A percentile compares a stretch with the other conserved stretches of the same genome.
Evolutionary conservation across 305 asterid species (phyloP).

Genomic region (Salvia sclarea): DNA sequence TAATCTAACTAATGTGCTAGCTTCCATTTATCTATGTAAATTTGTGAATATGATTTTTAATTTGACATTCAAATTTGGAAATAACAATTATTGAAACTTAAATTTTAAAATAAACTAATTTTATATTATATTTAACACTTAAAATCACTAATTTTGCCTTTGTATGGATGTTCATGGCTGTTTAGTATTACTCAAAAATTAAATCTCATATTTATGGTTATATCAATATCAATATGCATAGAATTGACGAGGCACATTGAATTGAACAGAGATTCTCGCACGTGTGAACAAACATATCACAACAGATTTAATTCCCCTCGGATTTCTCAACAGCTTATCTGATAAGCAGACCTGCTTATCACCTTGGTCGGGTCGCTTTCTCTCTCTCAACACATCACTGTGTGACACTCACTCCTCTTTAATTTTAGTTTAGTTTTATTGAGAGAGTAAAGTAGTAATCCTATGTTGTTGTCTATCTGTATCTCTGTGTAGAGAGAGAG

Average conservation of each 20-base stretch:
- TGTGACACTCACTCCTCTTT: background rate
- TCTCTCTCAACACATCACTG: background rate
- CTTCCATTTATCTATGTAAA: too few species aligned
- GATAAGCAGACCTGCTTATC: conserved; percentile 29
- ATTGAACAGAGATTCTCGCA: conserved; percentile 24
- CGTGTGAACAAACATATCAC: background rate
- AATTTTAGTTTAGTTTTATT: background rate
- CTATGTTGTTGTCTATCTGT: too few species aligned
- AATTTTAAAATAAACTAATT: too few species aligned
- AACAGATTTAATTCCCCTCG: background rate
- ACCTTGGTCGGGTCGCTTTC: conserved; percentile 30
- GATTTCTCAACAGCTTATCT: conserved; percentile 13
- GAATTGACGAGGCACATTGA: background rate
- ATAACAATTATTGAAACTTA: too few species aligned
- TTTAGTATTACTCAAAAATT: too few species aligned
- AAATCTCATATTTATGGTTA: background rate
- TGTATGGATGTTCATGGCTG: too few species aligned
- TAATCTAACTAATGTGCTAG: too few species aligned
- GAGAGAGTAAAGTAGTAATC: background rate
- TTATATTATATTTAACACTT: too few species aligned
- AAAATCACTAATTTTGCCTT: too few species aligned
- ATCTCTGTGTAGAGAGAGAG: conserved; percentile 11
- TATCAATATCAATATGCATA: too few species aligned
- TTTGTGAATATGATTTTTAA: too few species aligned
- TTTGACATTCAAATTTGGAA: too few species aligned